phyloP scores from a whole-genome alignment of 179 eudicot genomes.

The Sideroxylon spinosum region DNA sequence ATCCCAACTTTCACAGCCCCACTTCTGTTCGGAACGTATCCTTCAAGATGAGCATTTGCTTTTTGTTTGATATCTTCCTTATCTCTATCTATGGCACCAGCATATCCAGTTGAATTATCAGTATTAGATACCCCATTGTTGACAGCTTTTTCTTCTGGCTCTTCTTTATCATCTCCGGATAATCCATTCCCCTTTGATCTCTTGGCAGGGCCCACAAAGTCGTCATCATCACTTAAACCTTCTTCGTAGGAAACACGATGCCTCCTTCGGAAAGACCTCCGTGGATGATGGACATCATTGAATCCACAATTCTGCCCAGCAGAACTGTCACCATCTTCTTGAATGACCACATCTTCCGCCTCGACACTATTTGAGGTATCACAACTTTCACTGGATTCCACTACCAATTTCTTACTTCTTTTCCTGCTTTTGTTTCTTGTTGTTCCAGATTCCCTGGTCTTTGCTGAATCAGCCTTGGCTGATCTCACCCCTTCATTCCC shows the following conservation, averaged over 20 bases:
- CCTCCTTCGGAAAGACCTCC: slow-evolving; percentile 27
- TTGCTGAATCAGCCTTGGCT: slow-evolving; percentile 18
- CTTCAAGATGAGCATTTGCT: slow-evolving; percentile 14
- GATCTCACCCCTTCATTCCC: slow-evolving; percentile 12
- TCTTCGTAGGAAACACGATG: slow-evolving; percentile 27
- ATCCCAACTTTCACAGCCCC: background rate
- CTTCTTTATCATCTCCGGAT: slow-evolving; percentile 11
- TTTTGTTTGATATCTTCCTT: slow-evolving; percentile 5
- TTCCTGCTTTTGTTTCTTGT: slow-evolving; percentile 21
- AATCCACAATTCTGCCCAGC: slow-evolving; percentile 13
- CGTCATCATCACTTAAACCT: slow-evolving; percentile 21
- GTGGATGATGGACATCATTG: background rate
- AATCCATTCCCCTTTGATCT: slow-evolving; percentile 15
- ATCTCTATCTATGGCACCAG: slow-evolving; percentile 14
- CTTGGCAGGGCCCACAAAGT: slow-evolving; percentile 14
- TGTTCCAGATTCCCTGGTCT: slow-evolving; percentile 4
- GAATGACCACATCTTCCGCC: slow-evolving; percentile 9
- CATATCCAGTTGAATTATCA: slow-evolving; percentile 17
- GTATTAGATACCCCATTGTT: slow-evolving; percentile 5
- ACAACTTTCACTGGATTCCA: slow-evolving; percentile 34
- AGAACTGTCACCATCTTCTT: slow-evolving; percentile 9
- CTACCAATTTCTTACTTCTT: slow-evolving; percentile 23
- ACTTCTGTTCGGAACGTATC: slow-evolving; percentile 12
- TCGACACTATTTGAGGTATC: slow-evolving; percentile 25
- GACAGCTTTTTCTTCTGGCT: background rate